These are phyloP conservation scores for Fusarium goolgardi DNA, from an alignment of 2,329 filamentous ascomycete species.

Conservation along the genomic window DNA sequence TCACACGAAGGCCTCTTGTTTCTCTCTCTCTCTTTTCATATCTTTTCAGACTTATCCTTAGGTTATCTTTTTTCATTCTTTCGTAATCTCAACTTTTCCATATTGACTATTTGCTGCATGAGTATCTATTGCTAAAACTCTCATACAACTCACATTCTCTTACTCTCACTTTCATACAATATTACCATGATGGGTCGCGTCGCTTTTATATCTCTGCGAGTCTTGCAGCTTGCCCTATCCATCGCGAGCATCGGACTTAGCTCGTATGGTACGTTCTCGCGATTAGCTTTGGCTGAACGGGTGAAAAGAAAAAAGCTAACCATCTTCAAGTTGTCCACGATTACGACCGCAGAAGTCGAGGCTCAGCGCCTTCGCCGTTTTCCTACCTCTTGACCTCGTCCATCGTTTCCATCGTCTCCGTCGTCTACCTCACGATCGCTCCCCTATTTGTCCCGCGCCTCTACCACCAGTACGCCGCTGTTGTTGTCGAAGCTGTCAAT, in stretches of 20 bases:
- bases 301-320: constrained; percentile 10
- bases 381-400: constrained; percentile 69
- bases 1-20: constrained; percentile 19
- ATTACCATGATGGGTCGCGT: constrained; percentile 36
- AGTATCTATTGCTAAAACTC: background rate
- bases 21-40: constrained; percentile 18
- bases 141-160: constrained; percentile 1
- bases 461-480: constrained; percentile 61
- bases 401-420: constrained; percentile 65
- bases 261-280: constrained; percentile 38
- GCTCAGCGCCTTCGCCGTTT: constrained; percentile 65
- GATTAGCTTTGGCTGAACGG: background rate
- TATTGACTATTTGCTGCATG: constrained; percentile 6
- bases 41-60: constrained; percentile 6
- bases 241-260: constrained; percentile 44
- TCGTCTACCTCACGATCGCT: constrained; percentile 64
- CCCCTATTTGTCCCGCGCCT: constrained; percentile 59
- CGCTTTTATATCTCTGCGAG: constrained; percentile 38
- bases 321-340: constrained; percentile 65
- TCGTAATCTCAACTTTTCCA: background rate
- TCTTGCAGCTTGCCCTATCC: constrained; percentile 41
- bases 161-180: constrained; percentile 9
- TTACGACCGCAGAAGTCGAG: constrained; percentile 65
- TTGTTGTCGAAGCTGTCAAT: constrained; percentile 64
- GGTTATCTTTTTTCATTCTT: background rate